phyloP scores from a whole-genome alignment of 805 yeast genomes.

The Dipodascus geniculatus region DNA sequence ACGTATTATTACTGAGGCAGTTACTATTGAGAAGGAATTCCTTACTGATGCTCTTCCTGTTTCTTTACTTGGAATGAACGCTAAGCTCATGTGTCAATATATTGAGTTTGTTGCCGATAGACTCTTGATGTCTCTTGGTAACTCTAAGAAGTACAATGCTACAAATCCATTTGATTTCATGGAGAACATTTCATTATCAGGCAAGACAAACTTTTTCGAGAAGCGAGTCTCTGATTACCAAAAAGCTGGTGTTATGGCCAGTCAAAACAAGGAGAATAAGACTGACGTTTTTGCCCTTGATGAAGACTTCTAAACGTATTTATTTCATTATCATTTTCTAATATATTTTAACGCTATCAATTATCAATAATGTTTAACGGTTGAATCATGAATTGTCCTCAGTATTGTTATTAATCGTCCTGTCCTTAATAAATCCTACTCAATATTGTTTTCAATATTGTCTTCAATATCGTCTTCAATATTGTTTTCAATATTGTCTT shows the following conservation, averaged over 20 bases:
- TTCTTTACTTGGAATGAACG: slow-evolving; percentile 89
- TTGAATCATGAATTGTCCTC: no score
- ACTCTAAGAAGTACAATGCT: slow-evolving; percentile 75
- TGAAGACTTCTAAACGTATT: slow-evolving; percentile 64
- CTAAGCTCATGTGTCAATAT: slow-evolving; percentile 90
- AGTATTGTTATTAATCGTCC: no score
- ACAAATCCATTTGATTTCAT: slow-evolving; percentile 95
- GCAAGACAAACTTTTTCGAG: slow-evolving; percentile 98
- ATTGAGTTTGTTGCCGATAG: slow-evolving; percentile 97
- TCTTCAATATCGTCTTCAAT: no score
- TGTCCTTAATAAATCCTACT: no score
- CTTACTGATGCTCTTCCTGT: slow-evolving; percentile 93
- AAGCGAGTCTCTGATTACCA: slow-evolving; percentile 98
- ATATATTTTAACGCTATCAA: no score
- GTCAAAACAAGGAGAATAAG: slow-evolving; percentile 29
- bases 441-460: no score
- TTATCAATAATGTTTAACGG: no score
- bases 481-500: no score
- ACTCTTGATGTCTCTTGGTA: slow-evolving; percentile 81
- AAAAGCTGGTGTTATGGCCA: slow-evolving; percentile 98
- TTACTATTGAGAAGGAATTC: slow-evolving; percentile 84
- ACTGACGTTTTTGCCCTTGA: slow-evolving; percentile 66
- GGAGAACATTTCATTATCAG: slow-evolving; percentile 97
- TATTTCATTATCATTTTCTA: neutral
- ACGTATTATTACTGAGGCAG: slow-evolving; percentile 89